A percentile compares a stretch with the other conserved stretches of the same genome.
These are phyloP conservation scores for Fusarium gaditjirri DNA, from an alignment of 2,329 filamentous ascomycete genomes.

Conservation along the genomic window DNA sequence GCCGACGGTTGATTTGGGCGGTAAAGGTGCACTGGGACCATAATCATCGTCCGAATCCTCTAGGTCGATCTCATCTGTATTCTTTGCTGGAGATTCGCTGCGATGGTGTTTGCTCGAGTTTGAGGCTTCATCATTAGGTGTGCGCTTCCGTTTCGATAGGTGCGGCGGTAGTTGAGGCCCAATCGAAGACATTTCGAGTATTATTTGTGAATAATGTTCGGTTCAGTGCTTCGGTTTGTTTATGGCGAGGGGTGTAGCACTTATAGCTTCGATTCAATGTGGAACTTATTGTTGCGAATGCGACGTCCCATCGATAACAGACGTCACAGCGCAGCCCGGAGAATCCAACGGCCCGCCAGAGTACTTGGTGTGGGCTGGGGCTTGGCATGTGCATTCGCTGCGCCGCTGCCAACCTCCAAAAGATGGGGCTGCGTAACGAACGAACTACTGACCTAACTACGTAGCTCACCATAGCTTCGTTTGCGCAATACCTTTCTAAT, in stretches of 20 bases:
- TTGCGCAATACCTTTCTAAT: slow-evolving; percentile 29
- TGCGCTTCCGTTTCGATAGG: slow-evolving; percentile 71
- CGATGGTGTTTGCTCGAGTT: slow-evolving; percentile 58
- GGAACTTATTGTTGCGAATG: slow-evolving; percentile 27
- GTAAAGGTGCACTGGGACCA: slow-evolving; percentile 50
- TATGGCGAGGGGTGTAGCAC: slow-evolving; percentile 22
- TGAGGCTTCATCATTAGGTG: slow-evolving; percentile 47
- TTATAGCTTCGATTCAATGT: slow-evolving; percentile 27
- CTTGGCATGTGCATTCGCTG: slow-evolving; percentile 27
- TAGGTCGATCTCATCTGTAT: slow-evolving; percentile 61
- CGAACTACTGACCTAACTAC: slow-evolving; percentile 33
- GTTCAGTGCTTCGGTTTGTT: slow-evolving; percentile 7
- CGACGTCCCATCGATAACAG: slow-evolving; percentile 27
- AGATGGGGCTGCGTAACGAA: slow-evolving; percentile 40
- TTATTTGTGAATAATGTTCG: not conserved
- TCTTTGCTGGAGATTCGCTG: slow-evolving; percentile 48
- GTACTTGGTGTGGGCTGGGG: not conserved
- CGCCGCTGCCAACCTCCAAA: slow-evolving; percentile 37
- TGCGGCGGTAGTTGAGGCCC: slow-evolving; percentile 77
- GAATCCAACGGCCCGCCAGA: slow-evolving; percentile 44
- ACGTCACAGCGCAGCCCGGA: slow-evolving; percentile 45
- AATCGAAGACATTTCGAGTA: slow-evolving; percentile 70
- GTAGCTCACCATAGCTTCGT: slow-evolving; percentile 43
- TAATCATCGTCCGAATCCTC: slow-evolving; percentile 57
- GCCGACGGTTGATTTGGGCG: slow-evolving; percentile 31